Evolutionary conservation across 345 rosid species (phyloP), one percentile per base, ranked within the genome.

Genomic region (Citrus hindsii): DNA sequence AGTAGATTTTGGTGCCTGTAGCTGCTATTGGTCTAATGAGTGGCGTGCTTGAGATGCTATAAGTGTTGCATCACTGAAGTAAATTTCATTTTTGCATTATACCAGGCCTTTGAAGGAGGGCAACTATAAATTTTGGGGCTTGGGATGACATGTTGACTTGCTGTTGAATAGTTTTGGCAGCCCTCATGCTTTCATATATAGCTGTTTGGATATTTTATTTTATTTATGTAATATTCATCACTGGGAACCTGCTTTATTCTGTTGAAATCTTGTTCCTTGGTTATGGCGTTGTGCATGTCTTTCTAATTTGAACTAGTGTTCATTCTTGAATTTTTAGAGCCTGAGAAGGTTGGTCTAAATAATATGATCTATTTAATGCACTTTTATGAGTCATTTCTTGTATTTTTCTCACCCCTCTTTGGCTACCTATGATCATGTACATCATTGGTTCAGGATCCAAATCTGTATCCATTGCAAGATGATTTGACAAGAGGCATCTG

Each of bases 381-480:
- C 9, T 60, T 40, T 58, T 27, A 13, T 14, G 6, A 33, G 5
- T 32, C 40, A 53, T 61, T 53, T 71, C 7, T 56, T 46, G 51
- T 46, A 46, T 58, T 58, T 32, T 74, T 25, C 56, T 74, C 7
- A 9, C 27, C 5, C 18, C 27, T 8, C 46, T 12, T 9, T 40
- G 25, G 33, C 21, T 51, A 76, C 53, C 64, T n/a, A 35, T 30
- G 40, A 30, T 51, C 55, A 37, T 76, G 64, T 65, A 10, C n/a
- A 4, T 64, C 27, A 14, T 18, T 76, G 65, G 22, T 37, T 61
- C 79, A 76, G 79, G 79, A 76, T 76, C 73, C 25, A 67, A 66
- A 66, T 67, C 65, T 67, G 18, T 35, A 24, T 12, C 72, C 5
- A 37, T 6, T 22, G 48, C 73, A 10, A 66, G 71, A 55, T 76